Base-by-base conservation (phyloP, 2,329 filamentous ascomycete species). In the Coleophoma crateriformis region DNA sequence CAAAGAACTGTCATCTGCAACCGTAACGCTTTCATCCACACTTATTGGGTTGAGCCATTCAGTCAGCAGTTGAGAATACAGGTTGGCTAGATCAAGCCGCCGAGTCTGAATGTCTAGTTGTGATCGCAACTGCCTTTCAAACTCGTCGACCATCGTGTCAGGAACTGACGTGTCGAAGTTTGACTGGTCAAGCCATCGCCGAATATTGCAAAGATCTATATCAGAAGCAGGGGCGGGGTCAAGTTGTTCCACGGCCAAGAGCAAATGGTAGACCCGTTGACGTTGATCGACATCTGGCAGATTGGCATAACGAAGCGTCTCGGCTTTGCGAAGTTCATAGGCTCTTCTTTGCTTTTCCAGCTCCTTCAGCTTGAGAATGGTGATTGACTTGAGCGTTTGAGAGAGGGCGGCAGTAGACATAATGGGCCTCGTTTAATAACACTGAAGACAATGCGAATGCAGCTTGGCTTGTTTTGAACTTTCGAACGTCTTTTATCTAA, bases 51-150 rank as follows among this genome's bases (percentile, higher is more conserved):
- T 50, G 48, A 80, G 61, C 71, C 76, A 79, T 55, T 79, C 76
- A 1, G 69, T 74, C 11, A 79, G 71, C 33, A 83, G 61, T 22
- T 69, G 62, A 17, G 74, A 74, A 58, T 81, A 82, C 34, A 82
- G 69, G 3, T 69, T 66, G 2, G 77, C 78, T 54, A 79, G 74
- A 14, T 75, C 69, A 52, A 79, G 72, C 51, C 74, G 77, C 46
- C 72, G 68, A n/a, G 69, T 69, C 52, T 77, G 68, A 14, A 71
- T 67, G 7, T 68, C 60, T 7, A 82, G 56, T 41, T 73, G 71
- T 22, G 67, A 60, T 17, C 70, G 66, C 15, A 82, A 56, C 27
- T 70, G 65, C n/a, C 61, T 57, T 50, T 80, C 71, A n/a, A 54
- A 56, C 5, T 34, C 22, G 7, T 47, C 15, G 15, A 54, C 19